phyloP scores from a whole-genome alignment of 2,329 filamentous ascomycete species.

The Colletotrichum truncatum region DNA sequence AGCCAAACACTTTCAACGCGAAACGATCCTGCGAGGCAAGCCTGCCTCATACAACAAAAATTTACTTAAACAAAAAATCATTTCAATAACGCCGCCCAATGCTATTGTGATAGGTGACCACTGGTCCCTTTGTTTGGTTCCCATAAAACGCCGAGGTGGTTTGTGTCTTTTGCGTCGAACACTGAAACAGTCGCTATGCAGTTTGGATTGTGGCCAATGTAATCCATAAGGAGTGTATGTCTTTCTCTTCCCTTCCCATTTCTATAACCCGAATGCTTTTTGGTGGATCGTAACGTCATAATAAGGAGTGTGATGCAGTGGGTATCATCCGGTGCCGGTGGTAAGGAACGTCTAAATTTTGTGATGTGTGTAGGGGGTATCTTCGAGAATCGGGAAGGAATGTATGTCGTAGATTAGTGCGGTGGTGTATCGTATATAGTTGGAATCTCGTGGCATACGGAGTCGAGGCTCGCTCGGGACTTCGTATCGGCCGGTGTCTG shows the following conservation, averaged over 20 bases:
- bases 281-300: slow-evolving; percentile 42
- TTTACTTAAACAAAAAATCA: background rate
- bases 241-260: slow-evolving; percentile 2
- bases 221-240: slow-evolving; percentile 30
- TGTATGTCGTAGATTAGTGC: slow-evolving; percentile 26
- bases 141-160: slow-evolving; percentile 19
- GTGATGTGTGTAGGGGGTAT: slow-evolving; percentile 35
- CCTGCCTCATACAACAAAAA: background rate
- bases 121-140: slow-evolving; percentile 5
- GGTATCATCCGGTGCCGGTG: slow-evolving; percentile 31
- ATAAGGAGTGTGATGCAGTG: slow-evolving; percentile 47
- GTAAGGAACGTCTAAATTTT: slow-evolving; percentile 27
- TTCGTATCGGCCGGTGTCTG: slow-evolving; percentile 31
- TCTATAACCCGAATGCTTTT: slow-evolving; percentile 32
- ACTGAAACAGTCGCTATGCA: slow-evolving; percentile 64
- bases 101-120: slow-evolving; percentile 6
- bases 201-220: slow-evolving; percentile 50
- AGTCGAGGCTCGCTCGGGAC: slow-evolving; percentile 35
- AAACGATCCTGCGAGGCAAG: background rate
- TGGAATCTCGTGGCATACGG: slow-evolving; percentile 45
- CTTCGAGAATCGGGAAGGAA: slow-evolving; percentile 45
- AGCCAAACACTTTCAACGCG: slow-evolving; percentile 11
- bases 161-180: slow-evolving; percentile 27
- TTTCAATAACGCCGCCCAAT: slow-evolving; percentile 29
- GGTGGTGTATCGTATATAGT: slow-evolving; percentile 18